Conservation (phyloP, 2,329 filamentous ascomycete genomes). For the Nemania serpens region DNA sequence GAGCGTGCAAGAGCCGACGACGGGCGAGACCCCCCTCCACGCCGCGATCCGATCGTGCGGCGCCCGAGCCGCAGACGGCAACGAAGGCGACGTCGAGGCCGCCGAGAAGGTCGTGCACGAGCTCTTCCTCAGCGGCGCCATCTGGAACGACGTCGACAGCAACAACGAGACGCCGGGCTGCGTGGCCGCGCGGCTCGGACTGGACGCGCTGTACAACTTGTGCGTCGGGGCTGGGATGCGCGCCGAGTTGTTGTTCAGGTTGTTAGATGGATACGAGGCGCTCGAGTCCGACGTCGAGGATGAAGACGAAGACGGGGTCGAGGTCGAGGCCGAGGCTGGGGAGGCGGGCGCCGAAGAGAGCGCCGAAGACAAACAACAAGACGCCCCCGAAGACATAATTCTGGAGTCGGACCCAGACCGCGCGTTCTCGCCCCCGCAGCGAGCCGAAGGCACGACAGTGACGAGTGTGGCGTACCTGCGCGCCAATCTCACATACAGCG, state of each 20-base stretch:
- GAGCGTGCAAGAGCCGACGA: conserved; percentile 82
- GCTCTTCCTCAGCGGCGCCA: conserved; percentile 84
- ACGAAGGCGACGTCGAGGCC: conserved; percentile 51
- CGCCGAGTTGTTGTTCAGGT: conserved; percentile 82
- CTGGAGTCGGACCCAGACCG: conserved; percentile 35
- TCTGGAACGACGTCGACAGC: conserved; percentile 93
- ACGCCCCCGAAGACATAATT: conserved; percentile 33
- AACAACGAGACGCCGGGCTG: conserved; percentile 92
- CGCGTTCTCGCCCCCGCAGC: conserved; percentile 38
- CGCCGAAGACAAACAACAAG: conserved; percentile 9
- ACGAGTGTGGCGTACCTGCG: conserved; percentile 71
- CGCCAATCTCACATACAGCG: conserved; percentile 66
- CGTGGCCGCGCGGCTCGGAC: conserved; percentile 72
- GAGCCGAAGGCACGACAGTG: conserved; percentile 47
- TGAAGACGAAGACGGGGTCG: conserved; percentile 54
- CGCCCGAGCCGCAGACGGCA: conserved; percentile 39
- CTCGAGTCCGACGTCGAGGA: conserved; percentile 58
- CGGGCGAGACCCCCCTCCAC: conserved; percentile 86
- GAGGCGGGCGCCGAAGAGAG: conserved; percentile 37
- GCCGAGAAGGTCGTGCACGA: conserved; percentile 72
- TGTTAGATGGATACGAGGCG: conserved; percentile 81
- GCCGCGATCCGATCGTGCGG: conserved; percentile 82
- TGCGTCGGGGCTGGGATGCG: conserved; percentile 90
- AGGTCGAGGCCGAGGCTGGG: conserved; percentile 48
- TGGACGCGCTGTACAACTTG: conserved; percentile 74